phyloP scores from a whole-genome alignment of 306 rosid genomes.

The Vigna reflexopilosa region DNA sequence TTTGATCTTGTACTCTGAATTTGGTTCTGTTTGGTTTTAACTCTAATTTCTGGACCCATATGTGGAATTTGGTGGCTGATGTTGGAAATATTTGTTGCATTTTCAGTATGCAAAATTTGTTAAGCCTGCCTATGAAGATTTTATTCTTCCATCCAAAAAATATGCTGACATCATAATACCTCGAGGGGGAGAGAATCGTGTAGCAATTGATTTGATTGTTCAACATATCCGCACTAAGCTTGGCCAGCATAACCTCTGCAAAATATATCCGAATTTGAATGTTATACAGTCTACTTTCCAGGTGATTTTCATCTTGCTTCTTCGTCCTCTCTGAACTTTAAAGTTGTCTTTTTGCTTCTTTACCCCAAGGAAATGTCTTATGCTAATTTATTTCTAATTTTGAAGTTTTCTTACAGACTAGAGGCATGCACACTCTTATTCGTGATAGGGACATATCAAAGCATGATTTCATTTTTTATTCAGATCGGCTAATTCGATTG shows the following conservation, averaged over 20 bases:
- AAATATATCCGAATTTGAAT: slow-evolving; percentile 81
- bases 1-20: slow-evolving; percentile 22
- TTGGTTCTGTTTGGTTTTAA: slow-evolving; percentile 16
- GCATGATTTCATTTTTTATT: slow-evolving; percentile 90
- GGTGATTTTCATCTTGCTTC: slow-evolving; percentile 60
- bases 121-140: slow-evolving; percentile 96
- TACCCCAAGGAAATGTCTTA: slow-evolving; percentile 22
- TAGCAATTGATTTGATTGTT: slow-evolving; percentile 94
- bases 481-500: slow-evolving; percentile 93
- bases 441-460: slow-evolving; percentile 84
- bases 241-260: slow-evolving; percentile 94
- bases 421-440: slow-evolving; percentile 97
- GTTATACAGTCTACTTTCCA: slow-evolving; percentile 89
- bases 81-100: slow-evolving; percentile 15
- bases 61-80: slow-evolving; percentile 44
- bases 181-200: slow-evolving; percentile 87
- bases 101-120: slow-evolving; percentile 92
- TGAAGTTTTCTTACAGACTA: slow-evolving; percentile 62
- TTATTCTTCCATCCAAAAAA: slow-evolving; percentile 92
- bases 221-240: slow-evolving; percentile 93
- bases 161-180: slow-evolving; percentile 95
- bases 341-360: slow-evolving; percentile 6
- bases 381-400: slow-evolving; percentile 30
- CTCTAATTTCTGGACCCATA: slow-evolving; percentile 17
- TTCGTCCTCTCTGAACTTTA: neutral